Conservation (phyloP, 2,329 filamentous ascomycete genomes). For the Microdochium paspali region DNA sequence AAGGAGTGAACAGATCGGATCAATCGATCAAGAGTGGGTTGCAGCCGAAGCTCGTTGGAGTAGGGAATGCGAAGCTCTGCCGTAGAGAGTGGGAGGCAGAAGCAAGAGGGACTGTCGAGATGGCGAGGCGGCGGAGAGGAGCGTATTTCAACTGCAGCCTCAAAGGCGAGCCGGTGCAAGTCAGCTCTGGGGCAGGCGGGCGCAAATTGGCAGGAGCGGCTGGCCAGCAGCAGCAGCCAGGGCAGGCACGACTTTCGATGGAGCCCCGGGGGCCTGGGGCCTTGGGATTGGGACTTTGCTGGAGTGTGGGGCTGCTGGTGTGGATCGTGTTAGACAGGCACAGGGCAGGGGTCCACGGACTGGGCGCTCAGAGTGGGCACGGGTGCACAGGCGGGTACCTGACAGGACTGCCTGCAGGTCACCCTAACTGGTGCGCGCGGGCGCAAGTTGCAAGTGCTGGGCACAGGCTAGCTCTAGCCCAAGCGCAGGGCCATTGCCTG, state of each 20-base stretch:
- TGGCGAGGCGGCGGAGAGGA: background rate
- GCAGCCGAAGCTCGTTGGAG: background rate
- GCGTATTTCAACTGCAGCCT: background rate
- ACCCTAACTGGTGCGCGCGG: background rate
- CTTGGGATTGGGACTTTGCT: background rate
- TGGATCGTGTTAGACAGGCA: background rate
- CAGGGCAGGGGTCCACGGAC: background rate
- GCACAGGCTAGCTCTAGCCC: no score
- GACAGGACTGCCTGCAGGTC: background rate
- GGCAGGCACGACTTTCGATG: background rate
- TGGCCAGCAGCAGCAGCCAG: background rate
- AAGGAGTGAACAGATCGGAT: conserved; percentile 1
- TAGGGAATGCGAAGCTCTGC: background rate
- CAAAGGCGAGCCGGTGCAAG: no score
- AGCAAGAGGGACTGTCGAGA: background rate
- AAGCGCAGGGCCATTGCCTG: no score
- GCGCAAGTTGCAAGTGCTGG: no score
- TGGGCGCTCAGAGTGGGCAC: no score
- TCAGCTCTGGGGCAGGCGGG: background rate
- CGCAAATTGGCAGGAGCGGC: background rate
- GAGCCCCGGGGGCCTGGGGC: background rate
- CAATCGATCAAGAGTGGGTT: conserved; percentile 1
- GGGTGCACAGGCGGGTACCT: background rate
- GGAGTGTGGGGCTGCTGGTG: no score
- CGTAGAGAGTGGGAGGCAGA: background rate